Percentiles rank a stretch among this genome's conserved stretches.
Evolutionary conservation across 2,329 filamentous ascomycete genomes (phyloP).

Genomic region (Claviceps pazoutovae): DNA sequence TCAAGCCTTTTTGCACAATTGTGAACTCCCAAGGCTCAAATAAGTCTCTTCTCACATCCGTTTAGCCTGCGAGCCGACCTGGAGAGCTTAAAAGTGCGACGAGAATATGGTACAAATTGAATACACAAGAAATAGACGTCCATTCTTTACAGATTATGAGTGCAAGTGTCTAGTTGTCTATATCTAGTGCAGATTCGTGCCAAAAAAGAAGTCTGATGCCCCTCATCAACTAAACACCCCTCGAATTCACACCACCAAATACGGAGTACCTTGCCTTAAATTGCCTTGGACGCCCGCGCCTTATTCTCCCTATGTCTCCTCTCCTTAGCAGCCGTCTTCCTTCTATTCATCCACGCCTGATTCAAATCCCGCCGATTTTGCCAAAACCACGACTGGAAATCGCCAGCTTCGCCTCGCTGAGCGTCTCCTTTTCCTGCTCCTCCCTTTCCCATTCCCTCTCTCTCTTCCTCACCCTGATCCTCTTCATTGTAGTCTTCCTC

Average conservation of each 20-base stretch:
- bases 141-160: neutral
- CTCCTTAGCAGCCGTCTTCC: constrained; percentile 50
- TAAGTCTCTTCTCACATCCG: too few species aligned
- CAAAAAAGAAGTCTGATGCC: too few species aligned
- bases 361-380: constrained; percentile 52
- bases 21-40: too few species aligned
- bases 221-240: too few species aligned
- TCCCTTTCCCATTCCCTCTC: too few species aligned
- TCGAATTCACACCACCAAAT: too few species aligned
- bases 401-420: constrained; percentile 22
- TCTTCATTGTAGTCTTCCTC: constrained; percentile 12
- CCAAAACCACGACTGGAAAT: constrained; percentile 57
- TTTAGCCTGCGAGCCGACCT: too few species aligned
- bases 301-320: constrained; percentile 53
- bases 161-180: too few species aligned
- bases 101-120: too few species aligned
- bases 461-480: constrained; percentile 12
- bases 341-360: constrained; percentile 49
- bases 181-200: too few species aligned
- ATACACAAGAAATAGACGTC: neutral
- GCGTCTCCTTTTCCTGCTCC: constrained; percentile 1
- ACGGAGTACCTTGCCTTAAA: constrained; percentile 9
- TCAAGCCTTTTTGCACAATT: too few species aligned
- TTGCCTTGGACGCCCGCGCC: constrained; percentile 31
- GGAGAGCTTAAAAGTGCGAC: too few species aligned